phyloP scores from a whole-genome alignment of 129 eudicot species.

The Artemisia annua region DNA sequence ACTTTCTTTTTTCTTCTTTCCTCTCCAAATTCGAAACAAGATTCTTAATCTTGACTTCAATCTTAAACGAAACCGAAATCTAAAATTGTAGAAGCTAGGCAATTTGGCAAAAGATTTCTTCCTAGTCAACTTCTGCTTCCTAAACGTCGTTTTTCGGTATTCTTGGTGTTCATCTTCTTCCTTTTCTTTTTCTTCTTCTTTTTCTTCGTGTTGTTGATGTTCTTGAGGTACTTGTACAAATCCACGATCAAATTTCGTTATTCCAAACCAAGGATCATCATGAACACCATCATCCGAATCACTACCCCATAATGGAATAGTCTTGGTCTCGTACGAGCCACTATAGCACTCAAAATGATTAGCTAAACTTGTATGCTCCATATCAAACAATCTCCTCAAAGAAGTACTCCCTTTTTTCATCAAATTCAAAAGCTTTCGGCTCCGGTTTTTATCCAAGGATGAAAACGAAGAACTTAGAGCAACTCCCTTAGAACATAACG shows the following conservation, averaged over 20 bases:
- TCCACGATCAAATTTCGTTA: constrained; percentile 13
- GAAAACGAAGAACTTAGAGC: constrained; percentile 43
- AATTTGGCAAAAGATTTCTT: constrained; percentile 55
- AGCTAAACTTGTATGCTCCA: constrained; percentile 75
- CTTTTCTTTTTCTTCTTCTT: constrained; percentile 3
- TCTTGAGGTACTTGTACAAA: constrained; percentile 10
- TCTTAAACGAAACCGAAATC: constrained; percentile 33
- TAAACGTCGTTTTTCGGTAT: constrained; percentile 6
- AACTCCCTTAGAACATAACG: constrained; percentile 28
- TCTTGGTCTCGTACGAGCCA: constrained; percentile 52
- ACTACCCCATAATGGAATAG: constrained; percentile 74
- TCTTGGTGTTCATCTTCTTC: neutral
- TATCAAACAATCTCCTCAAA: constrained; percentile 62
- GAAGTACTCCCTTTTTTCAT: constrained; percentile 77
- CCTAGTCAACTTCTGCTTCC: constrained; percentile 47
- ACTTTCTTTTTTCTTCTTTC: constrained; percentile 3
- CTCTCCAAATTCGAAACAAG: constrained; percentile 3
- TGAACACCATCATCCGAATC: constrained; percentile 55
- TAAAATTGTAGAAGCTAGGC: constrained; percentile 51
- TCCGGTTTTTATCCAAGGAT: constrained; percentile 34
- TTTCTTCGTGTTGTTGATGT: constrained; percentile 10
- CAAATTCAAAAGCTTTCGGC: constrained; percentile 47
- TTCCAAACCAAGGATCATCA: constrained; percentile 69
- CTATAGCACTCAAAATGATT: constrained; percentile 54
- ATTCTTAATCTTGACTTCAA: constrained; percentile 37